phyloP scores from a whole-genome alignment of 2,329 filamentous ascomycete species.

The Cytospora chrysosperma region DNA sequence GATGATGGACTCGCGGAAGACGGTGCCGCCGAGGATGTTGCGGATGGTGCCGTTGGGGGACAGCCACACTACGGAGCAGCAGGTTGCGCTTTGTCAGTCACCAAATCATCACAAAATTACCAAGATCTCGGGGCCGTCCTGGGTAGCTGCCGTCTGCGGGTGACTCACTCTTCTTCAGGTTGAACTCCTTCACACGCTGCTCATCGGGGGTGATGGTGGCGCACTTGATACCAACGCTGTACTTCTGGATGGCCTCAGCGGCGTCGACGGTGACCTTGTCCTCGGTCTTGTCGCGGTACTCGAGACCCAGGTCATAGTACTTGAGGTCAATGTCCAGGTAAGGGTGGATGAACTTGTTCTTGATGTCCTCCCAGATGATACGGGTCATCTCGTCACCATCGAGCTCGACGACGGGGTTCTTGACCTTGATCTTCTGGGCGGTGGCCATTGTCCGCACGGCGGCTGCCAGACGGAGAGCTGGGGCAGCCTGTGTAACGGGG shows the following conservation, averaged over 20 bases:
- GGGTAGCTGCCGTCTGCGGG: not conserved
- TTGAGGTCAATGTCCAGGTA: constrained; percentile 98
- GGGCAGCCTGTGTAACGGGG: constrained; percentile 16
- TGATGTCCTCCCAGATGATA: constrained; percentile 99
- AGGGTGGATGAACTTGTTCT: constrained; percentile 96
- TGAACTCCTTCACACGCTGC: constrained; percentile 94
- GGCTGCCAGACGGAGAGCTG: constrained; percentile 16
- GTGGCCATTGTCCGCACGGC: constrained; percentile 51
- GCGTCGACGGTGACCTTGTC: constrained; percentile 95
- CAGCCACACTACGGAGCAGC: constrained; percentile 74
- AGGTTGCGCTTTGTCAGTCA: constrained; percentile 17
- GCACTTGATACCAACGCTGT: constrained; percentile 98
- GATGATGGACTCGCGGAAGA: constrained; percentile 98
- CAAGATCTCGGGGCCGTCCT: not conserved
- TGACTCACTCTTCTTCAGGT: constrained; percentile 89
- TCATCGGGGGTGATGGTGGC: constrained; percentile 99
- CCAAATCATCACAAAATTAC: not conserved
- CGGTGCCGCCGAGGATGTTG: constrained; percentile 80
- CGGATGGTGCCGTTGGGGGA: constrained; percentile 91
- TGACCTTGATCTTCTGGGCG: constrained; percentile 93
- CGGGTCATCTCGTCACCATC: constrained; percentile 96
- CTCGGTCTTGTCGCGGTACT: constrained; percentile 93
- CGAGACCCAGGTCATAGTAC: constrained; percentile 92
- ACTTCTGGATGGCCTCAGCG: constrained; percentile 98
- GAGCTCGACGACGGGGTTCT: constrained; percentile 97